These are phyloP conservation scores for Phascolomyces articulosus DNA, from an alignment of 371 early-diverging fungal species.

Conservation along the genomic window DNA sequence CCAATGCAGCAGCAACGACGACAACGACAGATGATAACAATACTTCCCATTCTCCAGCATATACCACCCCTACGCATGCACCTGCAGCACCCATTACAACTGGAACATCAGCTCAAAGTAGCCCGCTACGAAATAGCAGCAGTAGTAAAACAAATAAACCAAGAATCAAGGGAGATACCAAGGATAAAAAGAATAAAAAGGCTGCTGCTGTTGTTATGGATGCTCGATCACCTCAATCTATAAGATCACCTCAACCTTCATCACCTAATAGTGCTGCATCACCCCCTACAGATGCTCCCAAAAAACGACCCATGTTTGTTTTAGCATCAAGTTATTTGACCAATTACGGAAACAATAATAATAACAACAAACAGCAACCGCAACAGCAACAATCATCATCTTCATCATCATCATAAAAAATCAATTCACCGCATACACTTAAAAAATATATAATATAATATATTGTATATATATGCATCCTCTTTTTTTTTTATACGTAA, in stretches of 20 bases:
- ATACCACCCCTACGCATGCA: background rate
- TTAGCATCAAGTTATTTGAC: conserved; percentile 24
- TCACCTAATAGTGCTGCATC: conserved; percentile 6
- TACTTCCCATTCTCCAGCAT: background rate
- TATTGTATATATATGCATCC: background rate
- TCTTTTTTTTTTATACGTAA: too few species aligned
- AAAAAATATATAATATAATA: too few species aligned
- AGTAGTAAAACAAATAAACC: background rate
- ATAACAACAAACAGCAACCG: background rate
- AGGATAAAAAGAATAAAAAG: conserved; percentile 1
- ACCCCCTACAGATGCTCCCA: conserved; percentile 13
- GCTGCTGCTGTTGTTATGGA: background rate
- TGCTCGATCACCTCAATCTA: background rate
- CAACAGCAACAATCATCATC: background rate
- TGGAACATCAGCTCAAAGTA: background rate
- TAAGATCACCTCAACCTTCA: conserved; percentile 4
- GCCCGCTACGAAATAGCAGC: background rate
- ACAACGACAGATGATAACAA: background rate
- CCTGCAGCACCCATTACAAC: background rate
- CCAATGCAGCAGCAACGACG: background rate
- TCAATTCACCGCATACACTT: too few species aligned
- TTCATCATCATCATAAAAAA: background rate
- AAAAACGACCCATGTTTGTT: conserved; percentile 23
- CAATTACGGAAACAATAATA: conserved; percentile 21
- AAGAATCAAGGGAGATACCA: background rate